phyloP scores from a whole-genome alignment of 768 basidiomycete genomes.

The Crucibulum laeve region DNA sequence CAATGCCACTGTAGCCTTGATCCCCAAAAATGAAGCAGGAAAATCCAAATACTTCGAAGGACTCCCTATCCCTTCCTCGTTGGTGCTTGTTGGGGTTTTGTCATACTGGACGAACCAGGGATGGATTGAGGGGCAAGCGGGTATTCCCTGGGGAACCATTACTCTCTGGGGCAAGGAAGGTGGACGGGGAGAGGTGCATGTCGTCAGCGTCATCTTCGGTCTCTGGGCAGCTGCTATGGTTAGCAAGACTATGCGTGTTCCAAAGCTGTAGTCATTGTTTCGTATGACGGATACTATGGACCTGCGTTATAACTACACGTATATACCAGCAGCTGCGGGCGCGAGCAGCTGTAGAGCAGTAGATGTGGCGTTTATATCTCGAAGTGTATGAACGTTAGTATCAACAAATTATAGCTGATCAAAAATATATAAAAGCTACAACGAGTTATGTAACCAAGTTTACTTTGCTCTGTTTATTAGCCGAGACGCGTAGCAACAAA shows the following conservation, averaged over 20 bases:
- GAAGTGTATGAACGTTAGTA: too few species aligned
- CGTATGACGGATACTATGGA: too few species aligned
- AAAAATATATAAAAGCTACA: too few species aligned
- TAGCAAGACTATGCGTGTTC: slow-evolving; percentile 90
- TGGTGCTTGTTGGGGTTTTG: slow-evolving; percentile 73
- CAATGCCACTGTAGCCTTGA: slow-evolving; percentile 94
- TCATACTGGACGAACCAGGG: slow-evolving; percentile 81
- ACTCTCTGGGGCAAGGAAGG: slow-evolving; percentile 69
- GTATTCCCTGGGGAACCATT: slow-evolving; percentile 71
- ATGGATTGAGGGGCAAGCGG: slow-evolving; percentile 77
- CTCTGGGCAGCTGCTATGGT: slow-evolving; percentile 96
- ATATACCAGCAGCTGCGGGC: too few species aligned
- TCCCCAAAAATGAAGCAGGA: slow-evolving; percentile 83
- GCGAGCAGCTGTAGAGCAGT: too few species aligned
- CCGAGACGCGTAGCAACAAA: too few species aligned
- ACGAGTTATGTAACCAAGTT: too few species aligned
- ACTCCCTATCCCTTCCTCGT: slow-evolving; percentile 90
- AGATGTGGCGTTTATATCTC: too few species aligned
- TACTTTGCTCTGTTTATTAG: too few species aligned
- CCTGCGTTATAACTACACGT: too few species aligned
- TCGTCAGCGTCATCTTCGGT: slow-evolving; percentile 71
- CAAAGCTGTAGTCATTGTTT: slow-evolving; percentile 64
- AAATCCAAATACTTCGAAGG: slow-evolving; percentile 97
- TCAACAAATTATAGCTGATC: too few species aligned
- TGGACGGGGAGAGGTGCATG: slow-evolving; percentile 82